Evolutionary conservation across 2,329 filamentous ascomycete genomes (phyloP), one percentile per base, ranked within the genome.

Genomic region (Penicillium sp.): DNA sequence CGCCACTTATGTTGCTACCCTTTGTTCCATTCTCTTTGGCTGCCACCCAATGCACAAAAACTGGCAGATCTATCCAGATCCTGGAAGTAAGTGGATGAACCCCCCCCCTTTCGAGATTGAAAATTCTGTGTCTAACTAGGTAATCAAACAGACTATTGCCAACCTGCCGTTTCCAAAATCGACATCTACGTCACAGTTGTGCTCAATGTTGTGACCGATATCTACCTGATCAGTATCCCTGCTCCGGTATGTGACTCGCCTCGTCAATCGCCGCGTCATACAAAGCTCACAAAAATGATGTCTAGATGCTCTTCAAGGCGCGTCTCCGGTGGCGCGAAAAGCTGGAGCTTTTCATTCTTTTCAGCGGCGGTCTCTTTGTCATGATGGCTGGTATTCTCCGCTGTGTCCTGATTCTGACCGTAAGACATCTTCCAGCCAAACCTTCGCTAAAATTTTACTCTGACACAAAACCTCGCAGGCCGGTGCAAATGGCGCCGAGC

Each of bases 21-120:
- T 84, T 31, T 73, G 82, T 36, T 80, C 80, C 3, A 78, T 86
- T 37, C 76, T 85, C 14, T 73, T 83, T 3, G 78, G 79, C 7
- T 87, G 85, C 62, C 76, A 76, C 24, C 84, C 84, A 0, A 79
- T 87, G 54, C 62, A 74, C 27, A 78, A 78, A 40, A 83, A 84
- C 65, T 87, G 85, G 84, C 83, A 87, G 68, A 85, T 87, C 50
- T 74, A 80, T 54, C 85, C 85, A 0, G 70, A 87, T 33, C 85
- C 85, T 0, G 83, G 85, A 11, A 79, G 81, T 83, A 67, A 64
- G 81, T 73, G 7, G n/a, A 6, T 22, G 2, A 22, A 4, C 22
- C 22, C 22, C 22, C 22, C 22, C 22, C n/a, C n/a, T n/a, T n/a
- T 22, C 22, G 22, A 22, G 22, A 22, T 22, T 4, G 22, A 22